These are phyloP conservation scores for Colletotrichum gloeosporioides DNA, from an alignment of 2,329 filamentous ascomycete genomes.

Conservation along the genomic window DNA sequence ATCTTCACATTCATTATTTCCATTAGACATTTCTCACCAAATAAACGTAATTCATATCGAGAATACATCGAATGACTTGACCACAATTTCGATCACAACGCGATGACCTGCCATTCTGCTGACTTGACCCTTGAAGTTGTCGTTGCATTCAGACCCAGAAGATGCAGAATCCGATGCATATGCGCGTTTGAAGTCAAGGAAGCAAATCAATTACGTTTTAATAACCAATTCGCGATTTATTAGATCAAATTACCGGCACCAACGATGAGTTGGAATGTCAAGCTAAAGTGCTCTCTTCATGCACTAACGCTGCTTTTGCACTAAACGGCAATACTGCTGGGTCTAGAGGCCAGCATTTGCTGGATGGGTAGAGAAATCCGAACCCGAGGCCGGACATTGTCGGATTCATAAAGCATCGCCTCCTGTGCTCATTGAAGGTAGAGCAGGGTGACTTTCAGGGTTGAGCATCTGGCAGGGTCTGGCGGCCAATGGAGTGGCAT, in stretches of 20 bases:
- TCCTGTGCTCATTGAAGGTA: not conserved
- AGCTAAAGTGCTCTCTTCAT: not conserved
- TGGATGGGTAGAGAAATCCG: not conserved
- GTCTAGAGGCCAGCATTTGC: not conserved
- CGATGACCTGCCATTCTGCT: not conserved
- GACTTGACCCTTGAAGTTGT: not conserved
- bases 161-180: not conserved
- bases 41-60: conserved; percentile 7
- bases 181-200: not conserved
- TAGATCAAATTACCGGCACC: not conserved
- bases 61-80: not conserved
- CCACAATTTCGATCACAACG: not conserved
- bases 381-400: not conserved
- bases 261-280: not conserved
- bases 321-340: not conserved
- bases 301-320: not conserved
- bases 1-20: not conserved
- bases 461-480: not conserved
- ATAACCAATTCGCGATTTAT: not conserved
- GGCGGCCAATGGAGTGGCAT: too few species aligned
- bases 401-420: not conserved
- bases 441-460: not conserved
- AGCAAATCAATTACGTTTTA: not conserved
- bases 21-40: conserved; percentile 2
- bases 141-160: not conserved